Evolutionary conservation across 495 filamentous ascomycete genomes (phyloP).

Genomic region (Trichoderma reesei): DNA sequence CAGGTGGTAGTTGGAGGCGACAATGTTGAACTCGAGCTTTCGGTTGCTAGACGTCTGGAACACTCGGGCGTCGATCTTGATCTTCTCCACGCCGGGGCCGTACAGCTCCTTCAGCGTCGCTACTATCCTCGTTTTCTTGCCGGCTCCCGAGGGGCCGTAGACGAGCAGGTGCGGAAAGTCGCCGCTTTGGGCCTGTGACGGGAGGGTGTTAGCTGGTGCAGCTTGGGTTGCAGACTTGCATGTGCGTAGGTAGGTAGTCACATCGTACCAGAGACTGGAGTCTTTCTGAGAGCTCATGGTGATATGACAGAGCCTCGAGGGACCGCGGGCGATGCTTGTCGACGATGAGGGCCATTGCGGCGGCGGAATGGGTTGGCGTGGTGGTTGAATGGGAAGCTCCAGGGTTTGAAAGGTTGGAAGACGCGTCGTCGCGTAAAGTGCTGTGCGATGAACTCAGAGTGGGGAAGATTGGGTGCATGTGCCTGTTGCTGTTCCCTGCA

Average conservation of each 20-base stretch:
- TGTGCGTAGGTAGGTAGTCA: background rate
- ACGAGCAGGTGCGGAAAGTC: constrained; percentile 96
- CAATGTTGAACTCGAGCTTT: constrained; percentile 98
- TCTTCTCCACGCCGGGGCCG: constrained; percentile 88
- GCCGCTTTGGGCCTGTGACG: constrained; percentile 73
- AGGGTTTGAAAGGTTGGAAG: constrained; percentile 11
- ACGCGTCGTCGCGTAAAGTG: constrained; percentile 17
- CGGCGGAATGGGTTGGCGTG: background rate
- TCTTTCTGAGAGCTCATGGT: constrained; percentile 77
- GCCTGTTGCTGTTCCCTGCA: background rate
- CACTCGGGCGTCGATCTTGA: constrained; percentile 90
- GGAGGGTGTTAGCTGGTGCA: constrained; percentile 14
- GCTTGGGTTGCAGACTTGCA: constrained; percentile 7
- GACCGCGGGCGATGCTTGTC: constrained; percentile 90
- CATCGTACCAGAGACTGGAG: constrained; percentile 71
- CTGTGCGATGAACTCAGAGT: background rate
- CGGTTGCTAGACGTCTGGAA: constrained; percentile 94
- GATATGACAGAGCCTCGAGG: constrained; percentile 80
- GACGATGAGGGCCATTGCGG: constrained; percentile 60
- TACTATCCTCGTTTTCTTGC: constrained; percentile 94
- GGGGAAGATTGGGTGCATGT: background rate
- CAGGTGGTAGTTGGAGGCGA: constrained; percentile 89
- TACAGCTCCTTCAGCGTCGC: constrained; percentile 88
- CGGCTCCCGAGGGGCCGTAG: constrained; percentile 91
- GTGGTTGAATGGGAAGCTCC: background rate